Evolutionary conservation across 345 rosid genomes (phyloP), one percentile per base, ranked within the genome.

Genomic region (Dovyalis caffra): DNA sequence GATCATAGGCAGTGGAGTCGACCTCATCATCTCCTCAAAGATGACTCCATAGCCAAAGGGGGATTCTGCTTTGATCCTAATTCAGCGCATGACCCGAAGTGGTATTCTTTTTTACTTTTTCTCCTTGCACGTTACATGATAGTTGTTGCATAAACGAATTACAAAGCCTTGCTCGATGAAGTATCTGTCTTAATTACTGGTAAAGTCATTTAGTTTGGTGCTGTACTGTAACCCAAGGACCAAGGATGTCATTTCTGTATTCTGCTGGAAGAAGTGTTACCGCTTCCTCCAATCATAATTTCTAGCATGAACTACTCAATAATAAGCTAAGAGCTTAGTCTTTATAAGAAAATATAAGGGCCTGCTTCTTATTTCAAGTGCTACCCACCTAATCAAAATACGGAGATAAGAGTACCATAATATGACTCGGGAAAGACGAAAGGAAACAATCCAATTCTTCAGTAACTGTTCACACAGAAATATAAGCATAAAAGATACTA

Each of bases 1-100:
- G 82, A 96, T 92, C 97, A 91, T 91, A 18, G 97, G 94, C 68
- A 90, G 89, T 2, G 97, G 97, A 76, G 93, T n/a, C n/a, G n/a
- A n/a, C n/a, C n/a, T n/a, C n/a, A n/a, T n/a, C n/a, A n/a, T n/a
- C n/a, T n/a, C n/a, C n/a, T n/a, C n/a, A n/a, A n/a, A n/a, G n/a
- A n/a, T n/a, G 10, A 92, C 85, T n/a, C 83, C 83, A 33, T 92
- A 91, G 77, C 91, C 97, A 8, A 91, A 92, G 7, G 97, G 89
- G 38, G 93, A 86, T 74, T 91, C 93, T 4, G 96, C 94, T 79
- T 91, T 92, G 0, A 89, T 81, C 77, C 97, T 89, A 75, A 88
- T 92, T 73, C 80, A 83, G 34, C 90, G 90, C 94, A 89, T 92
- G 60, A 85, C 85, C 83, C 88, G 88, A 66, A 91, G 96, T 34